Conservation (phyloP, 768 basidiomycete genomes). For the Pluteus cervinus region DNA sequence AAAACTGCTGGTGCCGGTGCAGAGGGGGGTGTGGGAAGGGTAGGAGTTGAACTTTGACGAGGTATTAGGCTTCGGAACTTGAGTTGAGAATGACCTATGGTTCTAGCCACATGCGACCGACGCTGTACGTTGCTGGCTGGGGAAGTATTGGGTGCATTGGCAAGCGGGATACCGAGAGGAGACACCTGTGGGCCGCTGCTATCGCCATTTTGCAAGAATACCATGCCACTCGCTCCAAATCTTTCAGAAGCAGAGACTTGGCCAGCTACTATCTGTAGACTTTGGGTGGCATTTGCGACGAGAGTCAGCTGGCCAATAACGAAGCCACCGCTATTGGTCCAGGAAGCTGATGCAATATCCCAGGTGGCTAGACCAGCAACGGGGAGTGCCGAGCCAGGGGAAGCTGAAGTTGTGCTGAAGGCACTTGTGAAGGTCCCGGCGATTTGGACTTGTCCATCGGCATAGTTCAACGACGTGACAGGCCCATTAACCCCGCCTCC, state of each 20-base stretch:
- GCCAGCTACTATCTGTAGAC: slow-evolving; percentile 65
- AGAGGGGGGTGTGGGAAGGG: slow-evolving; percentile 48
- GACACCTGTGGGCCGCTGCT: slow-evolving; percentile 50
- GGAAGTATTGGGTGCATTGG: slow-evolving; percentile 26
- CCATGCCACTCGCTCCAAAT: slow-evolving; percentile 77
- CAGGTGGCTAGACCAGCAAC: slow-evolving; percentile 71
- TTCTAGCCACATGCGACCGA: neutral
- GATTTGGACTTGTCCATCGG: slow-evolving; percentile 49
- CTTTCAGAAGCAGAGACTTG: slow-evolving; percentile 47
- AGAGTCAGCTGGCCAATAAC: slow-evolving; percentile 66
- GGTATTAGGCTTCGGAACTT: slow-evolving; percentile 37
- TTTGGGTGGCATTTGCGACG: slow-evolving; percentile 57
- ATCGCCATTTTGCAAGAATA: slow-evolving; percentile 64
- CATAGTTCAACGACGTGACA: slow-evolving; percentile 56
- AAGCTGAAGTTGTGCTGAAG: no score
- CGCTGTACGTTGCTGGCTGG: slow-evolving; percentile 47
- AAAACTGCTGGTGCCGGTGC: slow-evolving; percentile 76
- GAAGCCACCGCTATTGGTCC: slow-evolving; percentile 75
- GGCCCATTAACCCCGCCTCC: slow-evolving; percentile 70
- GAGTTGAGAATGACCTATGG: no score
- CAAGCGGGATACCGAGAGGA: slow-evolving; percentile 57
- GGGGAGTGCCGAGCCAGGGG: slow-evolving; percentile 26
- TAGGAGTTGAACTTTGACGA: slow-evolving; percentile 43
- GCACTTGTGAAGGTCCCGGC: slow-evolving; percentile 69
- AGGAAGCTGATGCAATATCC: slow-evolving; percentile 51